Base-by-base conservation (phyloP, 2,329 filamentous ascomycete species). In the Podosphaera xanthii region DNA sequence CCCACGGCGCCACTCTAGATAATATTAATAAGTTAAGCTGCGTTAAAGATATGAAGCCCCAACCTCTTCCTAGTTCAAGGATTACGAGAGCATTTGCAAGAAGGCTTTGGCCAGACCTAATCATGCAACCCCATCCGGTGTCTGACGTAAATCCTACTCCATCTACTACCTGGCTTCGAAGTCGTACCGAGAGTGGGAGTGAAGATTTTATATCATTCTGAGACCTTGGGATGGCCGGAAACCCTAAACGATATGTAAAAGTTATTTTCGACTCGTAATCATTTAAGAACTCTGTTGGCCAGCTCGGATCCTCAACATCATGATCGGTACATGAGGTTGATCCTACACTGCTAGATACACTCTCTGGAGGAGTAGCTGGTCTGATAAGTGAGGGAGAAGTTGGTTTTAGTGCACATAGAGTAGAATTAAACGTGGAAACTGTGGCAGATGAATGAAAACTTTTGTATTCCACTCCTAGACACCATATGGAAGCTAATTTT, bases 41-140 rank as follows among this genome's bases (percentile, higher is more conserved):
- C 3, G 10, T 44, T 44, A 12, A 22, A 22, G 10, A 42, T 4
- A 14, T 59, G 5, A 44, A 56, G 30, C 60, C 59, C 65, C 63
- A 76, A 89, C 87, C 85, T 77, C 92, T 81, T 30, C 92, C 91
- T 31, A 96, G 73, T 46, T 78, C 76, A 55, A 90, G 73, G 59
- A 86, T 77, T 22, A 81, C 72, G 65, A 97, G 75, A 1, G 91
- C 78, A 71, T 97, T 98, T 52, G 91, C 91, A 49, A 98, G 75
- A 34, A 98, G 76, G 67, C 87, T 91, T 73, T 98, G 92, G 2
- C 92, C 92, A 4, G 91, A 96, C 61, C 92, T 78, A 65, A 98
- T 97, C 92, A 98, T 98, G 69, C 92, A 98, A 0, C 92, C 92
- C 89, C 94, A 98, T 58, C 92, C 92, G 8, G 87, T 90, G 70